Evolutionary conservation across 2,329 filamentous ascomycete genomes (phyloP), one percentile per base, ranked within the genome.

Genomic region (Penicillium sp.): DNA sequence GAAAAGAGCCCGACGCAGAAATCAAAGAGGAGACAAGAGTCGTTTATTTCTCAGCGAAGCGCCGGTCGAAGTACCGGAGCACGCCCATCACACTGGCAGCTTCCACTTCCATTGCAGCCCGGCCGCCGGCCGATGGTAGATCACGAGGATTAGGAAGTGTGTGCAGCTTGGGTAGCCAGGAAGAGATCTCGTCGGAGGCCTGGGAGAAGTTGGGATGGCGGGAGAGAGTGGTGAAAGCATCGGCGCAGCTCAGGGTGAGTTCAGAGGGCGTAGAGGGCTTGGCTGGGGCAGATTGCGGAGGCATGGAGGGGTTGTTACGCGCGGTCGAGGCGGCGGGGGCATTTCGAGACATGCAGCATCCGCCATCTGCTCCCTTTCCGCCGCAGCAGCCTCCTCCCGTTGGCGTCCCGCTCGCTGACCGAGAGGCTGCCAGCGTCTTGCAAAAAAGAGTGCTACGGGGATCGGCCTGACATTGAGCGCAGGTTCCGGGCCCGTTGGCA

Each of bases 41-140:
- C 8, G 10, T 42, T 58, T 60, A 68, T 61, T 69, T 69, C 42
- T 69, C 67, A 29, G 69, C 68, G 46, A 90, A 90, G 44, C 86
- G 74, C 40, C 87, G 77, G 60, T 90, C 86, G 69, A 90, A 90
- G 53, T 86, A 84, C 66, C 86, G 87, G 49, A 90, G 69, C n/a
- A 89, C 86, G 34, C 84, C 85, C 86, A 90, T 89, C 44, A 90
- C 88, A 65, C 86, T 89, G 0, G 86, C 86, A 6, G 86, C 85
- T 68, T 90, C 86, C 13, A 90, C 85, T 64, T 90, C 86, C 58
- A 89, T 82, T 1, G 86, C 82, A 34, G 77, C 77, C 41, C 69
- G 56, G 13, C 59, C 51, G 7, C 55, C 55, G 9, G 56, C 59
- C 20, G 63, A 50, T 29, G 65, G 59, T 46, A 70, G 50, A 31